phyloP scores from a whole-genome alignment of 2,329 filamentous ascomycete genomes.

The Talaromyces sp. region DNA sequence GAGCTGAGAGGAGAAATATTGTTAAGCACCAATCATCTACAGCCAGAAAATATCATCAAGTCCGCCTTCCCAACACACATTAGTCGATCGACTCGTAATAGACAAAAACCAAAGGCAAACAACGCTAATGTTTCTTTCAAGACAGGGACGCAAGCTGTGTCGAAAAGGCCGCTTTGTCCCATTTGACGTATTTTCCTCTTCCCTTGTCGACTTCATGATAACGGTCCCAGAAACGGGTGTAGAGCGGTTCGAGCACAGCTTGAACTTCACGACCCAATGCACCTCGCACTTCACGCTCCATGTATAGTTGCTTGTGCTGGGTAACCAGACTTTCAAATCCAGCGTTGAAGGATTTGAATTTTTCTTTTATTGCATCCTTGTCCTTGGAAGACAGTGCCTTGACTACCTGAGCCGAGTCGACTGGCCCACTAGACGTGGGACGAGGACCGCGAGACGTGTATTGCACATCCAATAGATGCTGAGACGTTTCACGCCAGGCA shows the following conservation, averaged over 20 bases:
- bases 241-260: conserved; percentile 86
- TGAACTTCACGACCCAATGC: conserved; percentile 80
- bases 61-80: not conserved
- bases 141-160: conserved; percentile 48
- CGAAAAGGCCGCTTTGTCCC: conserved; percentile 78
- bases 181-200: conserved; percentile 96
- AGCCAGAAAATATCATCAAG: not conserved
- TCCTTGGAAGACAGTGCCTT: conserved; percentile 83
- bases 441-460: conserved; percentile 72
- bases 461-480: conserved; percentile 81
- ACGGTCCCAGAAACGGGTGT: conserved; percentile 91
- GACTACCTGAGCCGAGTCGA: conserved; percentile 76
- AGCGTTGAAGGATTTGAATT: conserved; percentile 86
- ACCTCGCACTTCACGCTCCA: conserved; percentile 84
- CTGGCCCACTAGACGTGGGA: conserved; percentile 59
- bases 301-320: conserved; percentile 74
- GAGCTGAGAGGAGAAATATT: no score
- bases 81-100: not conserved
- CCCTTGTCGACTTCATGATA: conserved; percentile 98
- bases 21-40: not conserved
- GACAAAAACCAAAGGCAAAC: not conserved
- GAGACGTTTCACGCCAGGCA: conserved; percentile 80
- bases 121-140: conserved; percentile 5
- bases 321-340: conserved; percentile 83
- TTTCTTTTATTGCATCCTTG: conserved; percentile 92